Percentiles rank a stretch among this genome's conserved stretches.
phyloP scores from a whole-genome alignment of 371 early-diverging fungal genomes.

The Mucor mucedo region DNA sequence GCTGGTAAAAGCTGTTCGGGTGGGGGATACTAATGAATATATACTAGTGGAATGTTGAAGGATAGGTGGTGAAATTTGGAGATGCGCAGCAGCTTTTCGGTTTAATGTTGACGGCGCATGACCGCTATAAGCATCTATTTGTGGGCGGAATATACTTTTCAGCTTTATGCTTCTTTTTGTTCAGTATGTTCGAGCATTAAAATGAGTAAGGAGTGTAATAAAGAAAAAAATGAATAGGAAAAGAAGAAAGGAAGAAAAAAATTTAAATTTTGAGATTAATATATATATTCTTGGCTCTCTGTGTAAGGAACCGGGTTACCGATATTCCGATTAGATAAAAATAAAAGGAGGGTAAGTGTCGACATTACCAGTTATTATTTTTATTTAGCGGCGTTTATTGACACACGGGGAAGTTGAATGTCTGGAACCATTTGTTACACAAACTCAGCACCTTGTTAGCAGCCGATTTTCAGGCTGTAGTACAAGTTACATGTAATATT shows the following conservation, averaged over 20 bases:
- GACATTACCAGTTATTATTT: background rate
- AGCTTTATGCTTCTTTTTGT: constrained; percentile 13
- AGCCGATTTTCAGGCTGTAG: constrained; percentile 2
- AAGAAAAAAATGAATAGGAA: background rate
- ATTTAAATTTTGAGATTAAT: background rate
- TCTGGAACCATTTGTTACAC: background rate
- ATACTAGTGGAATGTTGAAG: constrained; percentile 50
- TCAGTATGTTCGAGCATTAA: constrained; percentile 13
- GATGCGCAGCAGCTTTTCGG: constrained; percentile 14
- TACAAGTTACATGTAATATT: background rate
- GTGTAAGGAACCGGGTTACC: constrained; percentile 14
- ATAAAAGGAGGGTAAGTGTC: background rate
- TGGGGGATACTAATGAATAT: constrained; percentile 50
- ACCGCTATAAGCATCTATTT: background rate
- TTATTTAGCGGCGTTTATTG: background rate
- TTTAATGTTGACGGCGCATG: constrained; percentile 4
- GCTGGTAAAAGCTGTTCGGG: constrained; percentile 30
- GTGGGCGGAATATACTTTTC: constrained; percentile 17
- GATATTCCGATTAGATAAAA: constrained; percentile 8
- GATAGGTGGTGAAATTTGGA: constrained; percentile 41
- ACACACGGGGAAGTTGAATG: background rate
- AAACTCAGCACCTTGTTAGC: background rate
- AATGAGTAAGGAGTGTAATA: background rate
- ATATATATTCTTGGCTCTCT: background rate
- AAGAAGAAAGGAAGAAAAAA: constrained; percentile 2